Evolutionary conservation across 148 eudicot species (phyloP), one percentile per base, ranked within the genome.

Genomic region (Nepenthes gracilis): DNA sequence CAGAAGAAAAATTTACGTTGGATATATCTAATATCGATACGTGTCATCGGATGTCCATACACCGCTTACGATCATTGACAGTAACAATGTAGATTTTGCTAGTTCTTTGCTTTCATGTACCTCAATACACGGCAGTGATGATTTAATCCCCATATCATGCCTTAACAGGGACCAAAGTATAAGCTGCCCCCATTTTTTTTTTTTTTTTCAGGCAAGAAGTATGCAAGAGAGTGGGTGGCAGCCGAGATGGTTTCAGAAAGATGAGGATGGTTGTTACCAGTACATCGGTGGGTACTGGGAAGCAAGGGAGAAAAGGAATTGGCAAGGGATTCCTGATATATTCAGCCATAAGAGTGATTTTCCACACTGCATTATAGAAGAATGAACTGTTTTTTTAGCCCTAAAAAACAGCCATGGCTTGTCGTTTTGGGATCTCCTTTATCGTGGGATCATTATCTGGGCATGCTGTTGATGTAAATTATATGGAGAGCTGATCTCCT

Each of bases 201-300:
- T 58, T 45, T 58, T 49, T 40, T 33, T 58, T 59, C 83, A 91
- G 97, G 96, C 97, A 58, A 78, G 96, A 84, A 87, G 67, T 73
- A 61, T 91, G 75, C 97, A 91, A 80, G 97, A 91, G 67, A 83
- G 90, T 67, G 97, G 97, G 9, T 91, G 97, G 96, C 76, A 78
- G 73, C 97, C 97, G 35, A 83, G 85, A 75, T 91, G 97, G 97
- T 91, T 87, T 60, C 68, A 59, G 56, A 87, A 72, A 73, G 90
- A 91, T 47, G 97, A 83, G 63, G 97, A 91, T 56, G 93, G 95
- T 34, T 85, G 93, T 72, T 91, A 83, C 43, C 78, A 78, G 33
- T 91, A 91, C 55, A 58, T 45, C 33, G 96, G 96, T 59, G 96
- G 96, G 47, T 91, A 91, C 69, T 91, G 97, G 97, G 97, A 91